Base-by-base conservation (phyloP, 2,329 filamentous ascomycete genomes). In the Thyridium curvatum region DNA sequence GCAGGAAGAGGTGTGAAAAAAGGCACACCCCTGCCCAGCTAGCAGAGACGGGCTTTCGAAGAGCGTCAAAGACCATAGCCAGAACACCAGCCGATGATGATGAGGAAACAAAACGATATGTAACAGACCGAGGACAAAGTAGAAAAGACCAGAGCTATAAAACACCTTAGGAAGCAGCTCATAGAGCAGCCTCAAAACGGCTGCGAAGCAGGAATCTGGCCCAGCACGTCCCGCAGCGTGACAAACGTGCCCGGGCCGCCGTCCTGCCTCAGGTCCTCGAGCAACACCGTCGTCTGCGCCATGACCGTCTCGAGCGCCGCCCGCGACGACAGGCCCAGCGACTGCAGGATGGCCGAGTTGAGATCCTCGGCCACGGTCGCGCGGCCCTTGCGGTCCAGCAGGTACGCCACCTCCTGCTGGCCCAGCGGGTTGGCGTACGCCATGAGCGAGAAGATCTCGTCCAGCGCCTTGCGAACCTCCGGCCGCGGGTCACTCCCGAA, bases 301-400 rank as follows among this genome's bases (percentile, higher is more conserved):
- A 86, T 89, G 6, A 96, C 60, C 43, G 80, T 83, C 60, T 97
- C 91, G 21, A 98, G 64, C 1, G 89, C 86, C 3, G 93, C 86
- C 4, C 83, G 81, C 3, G 87, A 89, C 1, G 88, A 91, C 63
- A 94, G 94, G 36, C 93, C 93, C 3, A 96, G 72, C 1, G 87
- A 94, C 32, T 88, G 80, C 43, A 98, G 62, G 51, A 98, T 95
- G 34, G 88, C 90, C 44, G 87, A 86, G 61, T 97, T 97, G 41
- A 98, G 69, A 60, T 95, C 90, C 65, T 98, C 93, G 8, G 90
- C 90, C 31, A 97, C 87, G 14, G 79, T 72, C 14, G 82, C 77
- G 32, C 93, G 72, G 2, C 86, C 88, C 38, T 75, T 77, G 30
- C 76, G 71, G 52, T 94, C 86, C 41, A 98, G 68, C 43, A 96